Evolutionary conservation across 306 rosid genomes (phyloP), one percentile per base, ranked within the genome.

Genomic region (Prinsepia uniflora): DNA sequence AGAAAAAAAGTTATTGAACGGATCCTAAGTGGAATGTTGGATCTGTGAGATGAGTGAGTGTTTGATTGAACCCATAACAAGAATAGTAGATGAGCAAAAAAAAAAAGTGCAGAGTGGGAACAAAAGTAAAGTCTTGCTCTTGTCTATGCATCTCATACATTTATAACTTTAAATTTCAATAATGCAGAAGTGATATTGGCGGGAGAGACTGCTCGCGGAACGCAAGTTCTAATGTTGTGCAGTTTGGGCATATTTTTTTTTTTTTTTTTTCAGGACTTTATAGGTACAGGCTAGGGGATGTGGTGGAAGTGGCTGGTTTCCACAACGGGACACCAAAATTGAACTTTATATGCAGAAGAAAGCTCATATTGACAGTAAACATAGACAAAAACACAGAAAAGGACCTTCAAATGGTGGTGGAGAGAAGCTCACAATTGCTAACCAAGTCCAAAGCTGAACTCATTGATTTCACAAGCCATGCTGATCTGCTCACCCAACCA

Each of bases 331-430:
- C 92, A 19, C 98, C 98, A 41, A 93, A 93, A 71, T 52, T 93
- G 67, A 90, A 71, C 76, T 93, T 93, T 43, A 70, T 87, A 34
- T 90, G 90, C 89, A 79, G 98, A 73, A 86, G 96, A 63, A 90
- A 90, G 74, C 84, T 93, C 20, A 74, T 93, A 0, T 63, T 93
- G 55, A 88, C 90, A 2, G 68, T 93, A 44, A 93, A 93, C 39
- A 86, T 90, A 30, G 98, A 93, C 90, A 93, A 93, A 72, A 93
- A 90, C 72, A 90, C 97, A 0, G 98, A 93, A 78, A 88, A 81
- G 65, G 98, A 93, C 79, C 96, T 93, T 3, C 98, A 93, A 30
- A 47, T 84, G 11, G 98, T 89, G 45, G 98, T 93, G 30, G 97
- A 90, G 67, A 86, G 70, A 8, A 97, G 89, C 7, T 83, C 86